phyloP scores from a whole-genome alignment of 108 stramenopile species.

The Skeletonema grethae region DNA sequence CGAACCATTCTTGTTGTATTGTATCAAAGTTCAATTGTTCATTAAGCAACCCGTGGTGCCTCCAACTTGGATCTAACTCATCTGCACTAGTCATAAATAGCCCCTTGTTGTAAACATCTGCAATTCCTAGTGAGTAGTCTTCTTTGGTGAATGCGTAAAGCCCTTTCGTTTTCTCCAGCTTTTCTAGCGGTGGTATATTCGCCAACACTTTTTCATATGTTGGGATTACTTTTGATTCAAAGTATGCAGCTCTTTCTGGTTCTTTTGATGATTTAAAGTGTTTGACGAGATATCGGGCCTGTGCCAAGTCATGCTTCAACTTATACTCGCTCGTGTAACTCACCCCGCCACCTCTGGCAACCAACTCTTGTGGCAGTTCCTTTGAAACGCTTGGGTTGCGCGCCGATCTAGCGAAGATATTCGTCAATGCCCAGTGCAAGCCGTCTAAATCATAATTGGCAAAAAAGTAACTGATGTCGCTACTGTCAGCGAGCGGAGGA shows the following conservation, averaged over 20 bases:
- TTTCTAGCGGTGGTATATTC: slow-evolving; percentile 54
- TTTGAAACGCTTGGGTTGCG: slow-evolving; percentile 42
- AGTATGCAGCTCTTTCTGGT: slow-evolving; percentile 38
- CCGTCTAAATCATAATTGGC: slow-evolving; percentile 62
- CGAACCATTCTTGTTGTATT: slow-evolving; percentile 34
- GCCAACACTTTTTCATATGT: slow-evolving; percentile 49
- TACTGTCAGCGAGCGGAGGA: slow-evolving; percentile 49
- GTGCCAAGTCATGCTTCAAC: slow-evolving; percentile 55
- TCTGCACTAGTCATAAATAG: slow-evolving; percentile 45
- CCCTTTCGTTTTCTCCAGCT: slow-evolving; percentile 49
- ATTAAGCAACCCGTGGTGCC: slow-evolving; percentile 14
- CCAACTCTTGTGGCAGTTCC: slow-evolving; percentile 34
- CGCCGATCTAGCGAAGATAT: slow-evolving; percentile 43
- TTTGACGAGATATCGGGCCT: slow-evolving; percentile 55
- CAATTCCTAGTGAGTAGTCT: slow-evolving; percentile 53
- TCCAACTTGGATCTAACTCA: slow-evolving; percentile 40
- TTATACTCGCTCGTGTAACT: slow-evolving; percentile 70
- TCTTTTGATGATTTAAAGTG: slow-evolving; percentile 23
- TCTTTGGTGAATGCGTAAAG: slow-evolving; percentile 60
- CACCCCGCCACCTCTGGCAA: slow-evolving; percentile 60
- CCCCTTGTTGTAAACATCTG: slow-evolving; percentile 60
- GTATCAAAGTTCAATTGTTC: slow-evolving; percentile 24
- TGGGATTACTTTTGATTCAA: slow-evolving; percentile 43
- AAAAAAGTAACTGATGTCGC: slow-evolving; percentile 57
- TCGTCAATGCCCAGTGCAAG: slow-evolving; percentile 57